Percentiles rank a stretch among this genome's conserved stretches.
These are phyloP conservation scores for Termitomyces sp. DNA, from an alignment of 1,284 basidiomycete species.

Conservation along the genomic window DNA sequence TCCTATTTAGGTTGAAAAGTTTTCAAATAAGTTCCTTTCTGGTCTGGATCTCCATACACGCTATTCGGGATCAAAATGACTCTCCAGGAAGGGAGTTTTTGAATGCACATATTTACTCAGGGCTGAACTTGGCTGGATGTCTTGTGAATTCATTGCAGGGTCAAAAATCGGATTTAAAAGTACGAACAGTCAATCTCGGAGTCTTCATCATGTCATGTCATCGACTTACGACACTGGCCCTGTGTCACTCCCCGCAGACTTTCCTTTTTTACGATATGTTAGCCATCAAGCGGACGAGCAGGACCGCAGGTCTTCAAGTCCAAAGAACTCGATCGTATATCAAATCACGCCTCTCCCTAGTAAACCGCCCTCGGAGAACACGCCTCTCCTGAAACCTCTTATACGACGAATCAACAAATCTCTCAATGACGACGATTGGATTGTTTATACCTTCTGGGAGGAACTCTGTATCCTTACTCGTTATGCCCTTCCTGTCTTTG, in stretches of 20 bases:
- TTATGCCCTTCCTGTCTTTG: slow-evolving; percentile 67
- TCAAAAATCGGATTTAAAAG: not conserved
- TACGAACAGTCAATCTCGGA: no score
- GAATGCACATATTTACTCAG: not conserved
- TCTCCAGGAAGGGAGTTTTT: not conserved
- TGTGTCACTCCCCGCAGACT: slow-evolving; percentile 58
- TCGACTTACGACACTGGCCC: slow-evolving; percentile 47
- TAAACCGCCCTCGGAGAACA: slow-evolving; percentile 37
- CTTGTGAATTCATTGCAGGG: not conserved
- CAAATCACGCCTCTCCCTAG: slow-evolving; percentile 14
- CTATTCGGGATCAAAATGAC: not conserved
- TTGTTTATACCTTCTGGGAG: slow-evolving; percentile 29
- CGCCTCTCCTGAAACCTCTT: slow-evolving; percentile 44
- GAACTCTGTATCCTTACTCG: slow-evolving; percentile 55
- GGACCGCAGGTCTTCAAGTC: slow-evolving; percentile 16
- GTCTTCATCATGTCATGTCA: slow-evolving; percentile 2
- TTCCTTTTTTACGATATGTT: slow-evolving; percentile 48
- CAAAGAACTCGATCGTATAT: slow-evolving; percentile 23
- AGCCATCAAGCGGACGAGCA: slow-evolving; percentile 20
- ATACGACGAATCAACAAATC: slow-evolving; percentile 42
- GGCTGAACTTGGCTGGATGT: no score
- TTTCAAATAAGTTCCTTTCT: not conserved
- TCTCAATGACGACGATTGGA: slow-evolving; percentile 22
- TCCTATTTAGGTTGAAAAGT: not conserved
- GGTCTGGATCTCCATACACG: not conserved